A percentile compares a stretch with the other conserved stretches of the same genome.
Conservation (phyloP, 75 land plant species). For the Pinus albicaulis region DNA sequence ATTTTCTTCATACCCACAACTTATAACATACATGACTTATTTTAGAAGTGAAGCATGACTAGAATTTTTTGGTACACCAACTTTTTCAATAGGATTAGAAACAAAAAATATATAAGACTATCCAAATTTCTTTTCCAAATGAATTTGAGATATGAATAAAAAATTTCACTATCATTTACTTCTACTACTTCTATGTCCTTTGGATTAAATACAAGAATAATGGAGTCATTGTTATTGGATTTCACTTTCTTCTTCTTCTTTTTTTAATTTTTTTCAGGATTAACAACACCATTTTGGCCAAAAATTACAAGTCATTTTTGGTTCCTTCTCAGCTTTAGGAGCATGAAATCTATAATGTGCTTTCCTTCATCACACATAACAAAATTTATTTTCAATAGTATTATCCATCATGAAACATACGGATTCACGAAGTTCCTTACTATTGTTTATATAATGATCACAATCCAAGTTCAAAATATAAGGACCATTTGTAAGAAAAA, state of each 20-base stretch:
- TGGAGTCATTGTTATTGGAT: constrained; percentile 13
- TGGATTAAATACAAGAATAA: constrained; percentile 19
- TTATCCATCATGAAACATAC: constrained; percentile 98
- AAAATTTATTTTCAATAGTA: constrained; percentile 54
- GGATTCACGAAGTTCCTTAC: constrained; percentile 80
- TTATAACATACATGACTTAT: constrained; percentile 86
- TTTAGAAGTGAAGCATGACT: constrained; percentile 67
- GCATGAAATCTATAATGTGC: constrained; percentile 81
- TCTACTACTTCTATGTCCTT: constrained; percentile 44
- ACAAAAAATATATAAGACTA: constrained; percentile 77
- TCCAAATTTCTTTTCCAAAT: constrained; percentile 73
- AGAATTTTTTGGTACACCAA: constrained; percentile 55
- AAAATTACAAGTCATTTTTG: constrained; percentile 56
- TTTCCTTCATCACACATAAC: constrained; percentile 86
- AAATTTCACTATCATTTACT: constrained; percentile 43
- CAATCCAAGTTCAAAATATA: constrained; percentile 83
- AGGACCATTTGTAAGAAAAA: constrained; percentile 84
- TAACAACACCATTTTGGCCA: constrained; percentile 54
- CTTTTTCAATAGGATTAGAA: constrained; percentile 62
- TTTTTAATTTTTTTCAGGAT: constrained; percentile 42
- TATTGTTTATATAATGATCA: constrained; percentile 94
- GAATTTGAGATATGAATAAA: constrained; percentile 27
- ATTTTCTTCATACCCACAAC: constrained; percentile 88
- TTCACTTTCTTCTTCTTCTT: constrained; percentile 36
- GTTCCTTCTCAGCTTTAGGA: constrained; percentile 57